A percentile compares a stretch with the other conserved stretches of the same genome.
Conservation (phyloP, 495 filamentous ascomycete species). For the Bryoglossum gracile region DNA sequence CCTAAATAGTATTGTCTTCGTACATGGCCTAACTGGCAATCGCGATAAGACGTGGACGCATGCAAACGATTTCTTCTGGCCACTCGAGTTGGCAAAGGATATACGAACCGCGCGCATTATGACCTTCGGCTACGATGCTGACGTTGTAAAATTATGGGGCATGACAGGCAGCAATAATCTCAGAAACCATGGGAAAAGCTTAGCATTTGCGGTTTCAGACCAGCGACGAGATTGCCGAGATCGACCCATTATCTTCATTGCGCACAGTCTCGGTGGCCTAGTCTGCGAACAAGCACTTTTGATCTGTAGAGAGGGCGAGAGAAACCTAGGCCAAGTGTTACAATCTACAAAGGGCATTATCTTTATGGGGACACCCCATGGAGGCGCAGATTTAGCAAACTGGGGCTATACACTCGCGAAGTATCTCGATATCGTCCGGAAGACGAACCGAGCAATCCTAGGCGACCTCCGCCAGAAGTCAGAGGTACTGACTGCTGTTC, state of each 20-base stretch:
- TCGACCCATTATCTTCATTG: slow-evolving; percentile 39
- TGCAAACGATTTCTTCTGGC: slow-evolving; percentile 21
- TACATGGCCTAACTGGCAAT: slow-evolving; percentile 30
- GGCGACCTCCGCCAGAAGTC: slow-evolving; percentile 15
- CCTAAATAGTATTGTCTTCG: slow-evolving; percentile 30
- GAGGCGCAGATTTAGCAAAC: slow-evolving; percentile 10
- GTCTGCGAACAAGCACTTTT: slow-evolving; percentile 35
- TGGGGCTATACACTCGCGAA: slow-evolving; percentile 16
- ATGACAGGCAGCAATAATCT: slow-evolving; percentile 21
- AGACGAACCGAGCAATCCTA: slow-evolving; percentile 21
- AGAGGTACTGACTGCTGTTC: slow-evolving; percentile 22
- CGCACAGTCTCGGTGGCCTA: slow-evolving; percentile 46
- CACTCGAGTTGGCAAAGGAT: slow-evolving; percentile 25
- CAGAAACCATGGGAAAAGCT: slow-evolving; percentile 25
- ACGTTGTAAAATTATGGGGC: slow-evolving; percentile 20
- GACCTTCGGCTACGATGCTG: slow-evolving; percentile 29
- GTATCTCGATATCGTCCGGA: slow-evolving; percentile 22
- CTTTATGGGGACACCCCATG: slow-evolving; percentile 20
- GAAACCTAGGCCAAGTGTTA: slow-evolving; percentile 12
- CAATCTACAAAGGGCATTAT: slow-evolving; percentile 8
- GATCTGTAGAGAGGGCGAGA: slow-evolving; percentile 8
- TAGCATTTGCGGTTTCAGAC: slow-evolving; percentile 25
- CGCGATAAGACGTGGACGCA: slow-evolving; percentile 28
- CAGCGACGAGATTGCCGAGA: slow-evolving; percentile 3
- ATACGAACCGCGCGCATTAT: slow-evolving; percentile 24